Evolutionary conservation across 306 rosid species (phyloP), one percentile per base, ranked within the genome.

Genomic region (Bauhinia variegata): DNA sequence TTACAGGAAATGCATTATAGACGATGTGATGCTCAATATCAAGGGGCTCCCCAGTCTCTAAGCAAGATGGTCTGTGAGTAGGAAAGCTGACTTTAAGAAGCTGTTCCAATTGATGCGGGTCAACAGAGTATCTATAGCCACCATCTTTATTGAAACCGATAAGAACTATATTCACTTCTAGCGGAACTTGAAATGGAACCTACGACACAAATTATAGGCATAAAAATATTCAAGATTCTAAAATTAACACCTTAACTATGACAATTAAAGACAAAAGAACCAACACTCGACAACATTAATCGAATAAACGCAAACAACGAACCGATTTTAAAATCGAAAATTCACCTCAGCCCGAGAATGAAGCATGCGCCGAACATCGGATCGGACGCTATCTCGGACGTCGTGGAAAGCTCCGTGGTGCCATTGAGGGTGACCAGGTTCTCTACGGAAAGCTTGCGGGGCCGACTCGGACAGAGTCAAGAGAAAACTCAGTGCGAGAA

Each of bases 171-270:
- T 89, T 93, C 70, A 93, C 98, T 86, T 93, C 98, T 0, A 93
- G 89, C 33, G 97, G 97, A 78, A 93, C 98, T 75, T 78, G 98
- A 79, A 93, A 90, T 10, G 98, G 97, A 76, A 93, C 98, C 98
- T 93, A 63, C 43, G 60, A 2, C 36, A 57, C 53, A 73, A 34
- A 44, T 42, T 33, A 38, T 23, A 14, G 3, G 11, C 48, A 49
- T 23, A 37, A 7, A 58, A 8, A 41, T 10, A 33, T 30, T 14
- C 30, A n/a, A 30, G 31, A 54, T 34, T 13, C 17, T n/a, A 8
- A 60, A 19, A 7, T 4, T 44, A n/a, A 19, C 5, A 34, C 48
- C 38, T 19, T 31, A 23, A 13, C 15, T 39, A 8, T 2, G 9
- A 13, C 34, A 57, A 60, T 6, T 0, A 17, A 23, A 38, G 23